Base-by-base conservation (phyloP, 257 asterid genomes). In the Ophiorrhiza pumila region DNA sequence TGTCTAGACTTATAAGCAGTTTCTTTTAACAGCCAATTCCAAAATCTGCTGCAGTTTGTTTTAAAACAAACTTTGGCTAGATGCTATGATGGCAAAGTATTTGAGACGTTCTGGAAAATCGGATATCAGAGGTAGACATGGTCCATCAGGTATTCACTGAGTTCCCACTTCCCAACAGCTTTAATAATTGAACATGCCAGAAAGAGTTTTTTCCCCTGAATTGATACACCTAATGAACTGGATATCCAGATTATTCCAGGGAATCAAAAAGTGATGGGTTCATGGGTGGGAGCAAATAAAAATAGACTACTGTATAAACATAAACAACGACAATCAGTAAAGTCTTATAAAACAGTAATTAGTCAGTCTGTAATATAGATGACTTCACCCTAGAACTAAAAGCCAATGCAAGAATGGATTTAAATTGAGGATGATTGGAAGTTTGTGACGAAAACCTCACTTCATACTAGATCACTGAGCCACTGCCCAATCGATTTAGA, bases 101-200 rank as follows among this genome's bases (percentile, higher is more conserved):
- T 17, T 31, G 65, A 60, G 7, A 7, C n/a, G 65, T 60, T 32
- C 35, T 29, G 23, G 25, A 60, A 31, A 15, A 14, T 13, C 65
- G 32, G 5, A 31, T 60, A 43, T 32, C 43, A 60, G 65, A 65
- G 7, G 57, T 65, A 43, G 56, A 65, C 66, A 14, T 18, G 43
- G 11, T 27, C 45, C 15, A 65, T 65, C 71, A 65, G 57, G 57
- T 65, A 15, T 14, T 60, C 42, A 50, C 56, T 50, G 23, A 50
- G 17, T 17, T 50, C 39, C 9, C 0, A 50, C 20, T 17, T 50
- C 39, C 9, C 0, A 10, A 2, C 18, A 58, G 29, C 29, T 32
- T 37, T 31, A 32, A 60, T n/a, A 60, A 22, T 15, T 31, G 43
- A 35, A 46, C 9, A 11, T 14, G 22, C 25, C 66, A 35, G 12